Conservation (phyloP, 225 moss, liverwort and hornwort genomes). For the Pseudisothecium myosuroides region DNA sequence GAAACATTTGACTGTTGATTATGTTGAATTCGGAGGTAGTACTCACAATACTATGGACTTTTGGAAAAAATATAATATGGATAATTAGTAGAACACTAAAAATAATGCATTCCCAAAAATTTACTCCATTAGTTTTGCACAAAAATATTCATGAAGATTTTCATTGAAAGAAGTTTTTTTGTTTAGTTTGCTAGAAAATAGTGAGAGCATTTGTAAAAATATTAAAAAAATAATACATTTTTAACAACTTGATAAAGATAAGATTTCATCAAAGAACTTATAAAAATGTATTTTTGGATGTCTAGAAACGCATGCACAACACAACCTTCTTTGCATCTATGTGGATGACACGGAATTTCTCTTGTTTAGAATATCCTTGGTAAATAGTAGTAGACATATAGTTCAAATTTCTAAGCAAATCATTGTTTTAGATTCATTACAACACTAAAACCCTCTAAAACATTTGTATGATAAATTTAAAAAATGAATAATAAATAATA, state of each 20-base stretch:
- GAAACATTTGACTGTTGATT: not conserved
- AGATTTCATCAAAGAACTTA: not conserved
- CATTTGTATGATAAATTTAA: not conserved
- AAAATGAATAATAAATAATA: not conserved
- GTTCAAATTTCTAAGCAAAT: not conserved
- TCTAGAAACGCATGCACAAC: not conserved
- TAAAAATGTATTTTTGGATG: not conserved
- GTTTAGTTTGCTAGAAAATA: not conserved
- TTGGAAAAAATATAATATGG: not conserved
- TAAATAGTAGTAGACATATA: not conserved
- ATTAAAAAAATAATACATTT: not conserved
- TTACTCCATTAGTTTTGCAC: not conserved
- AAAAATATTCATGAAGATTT: not conserved
- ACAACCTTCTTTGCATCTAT: not conserved
- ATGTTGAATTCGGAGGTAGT: not conserved
- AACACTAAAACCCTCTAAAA: not conserved
- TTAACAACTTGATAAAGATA: not conserved
- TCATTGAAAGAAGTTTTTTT: not conserved
- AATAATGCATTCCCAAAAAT: rapidly evolving
- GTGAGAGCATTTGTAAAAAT: not conserved
- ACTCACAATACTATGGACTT: rapidly evolving
- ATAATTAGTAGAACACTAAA: not conserved
- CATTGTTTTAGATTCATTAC: not conserved
- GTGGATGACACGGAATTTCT: rapidly evolving
- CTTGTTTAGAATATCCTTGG: rapidly evolving